Evolutionary conservation across 352 stramenopile species (phyloP), one percentile per base, ranked within the genome.

Genomic region (Heterotrichella gracilis): DNA sequence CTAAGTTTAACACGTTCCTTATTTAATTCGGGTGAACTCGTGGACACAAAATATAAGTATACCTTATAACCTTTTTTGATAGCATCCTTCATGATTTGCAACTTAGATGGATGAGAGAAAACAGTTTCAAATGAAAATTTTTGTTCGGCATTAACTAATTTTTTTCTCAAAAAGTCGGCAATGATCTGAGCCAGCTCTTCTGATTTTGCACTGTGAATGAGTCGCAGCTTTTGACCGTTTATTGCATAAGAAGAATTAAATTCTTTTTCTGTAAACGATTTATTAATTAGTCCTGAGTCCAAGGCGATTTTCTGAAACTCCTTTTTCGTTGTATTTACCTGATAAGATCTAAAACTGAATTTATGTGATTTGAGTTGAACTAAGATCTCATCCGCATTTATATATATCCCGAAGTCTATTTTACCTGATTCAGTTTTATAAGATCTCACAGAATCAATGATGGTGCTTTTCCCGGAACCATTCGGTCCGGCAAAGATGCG

Each of bases 161-260:
- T 53, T 53, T 53, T 53, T 53, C 32, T 53, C 9, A 53, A n/a
- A 53, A 53, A 53, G n/a, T 53, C 32, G 32, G 32, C 32, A 53
- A 53, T n/a, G n/a, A 53, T 53, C n/a, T 53, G 32, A n/a, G 32
- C 32, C 32, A 53, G n/a, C n/a, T 53, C n/a, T 53, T 53, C 32
- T 9, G 9, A 17, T n/a, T 53, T 53, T 53, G 32, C 9, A n/a
- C 32, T 53, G n/a, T n/a, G n/a, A n/a, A n/a, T n/a, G n/a, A n/a
- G n/a, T n/a, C n/a, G n/a, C n/a, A 53, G 9, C n/a, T 53, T 53
- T 17, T 53, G 9, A 17, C n/a, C n/a, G 32, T 9, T 17, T 17
- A 53, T 17, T n/a, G 32, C 9, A 53, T 17, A 53, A n/a, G 9
- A 53, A 53, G 32, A 9, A 53, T 53, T 53, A n/a, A 53, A 53